A percentile compares a stretch with the other conserved stretches of the same genome.
Conservation (phyloP, 1,139 yeast genomes). For the Suhomyces choctaworum region DNA sequence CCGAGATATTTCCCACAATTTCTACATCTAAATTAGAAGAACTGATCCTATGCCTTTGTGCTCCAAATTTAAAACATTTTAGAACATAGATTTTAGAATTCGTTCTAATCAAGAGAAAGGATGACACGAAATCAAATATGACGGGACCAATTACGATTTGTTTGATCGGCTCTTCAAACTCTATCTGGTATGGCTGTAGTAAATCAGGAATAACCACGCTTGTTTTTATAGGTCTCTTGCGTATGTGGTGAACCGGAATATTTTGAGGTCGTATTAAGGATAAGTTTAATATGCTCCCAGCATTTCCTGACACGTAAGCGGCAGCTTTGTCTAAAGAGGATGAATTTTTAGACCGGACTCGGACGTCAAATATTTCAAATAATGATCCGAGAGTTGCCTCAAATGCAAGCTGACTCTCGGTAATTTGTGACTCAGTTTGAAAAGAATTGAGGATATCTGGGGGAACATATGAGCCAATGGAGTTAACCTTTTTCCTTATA, state of each 20-base stretch:
- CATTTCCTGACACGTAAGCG: slow-evolving; percentile 37
- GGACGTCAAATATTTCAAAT: slow-evolving; percentile 23
- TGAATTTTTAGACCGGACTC: slow-evolving; percentile 17
- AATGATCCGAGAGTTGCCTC: slow-evolving; percentile 40
- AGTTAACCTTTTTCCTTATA: too few relatives aligned
- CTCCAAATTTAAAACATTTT: slow-evolving; percentile 16
- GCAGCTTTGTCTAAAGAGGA: slow-evolving; percentile 21
- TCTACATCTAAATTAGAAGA: slow-evolving; percentile 18
- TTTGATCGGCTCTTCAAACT: slow-evolving; percentile 36
- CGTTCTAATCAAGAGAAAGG: slow-evolving; percentile 30
- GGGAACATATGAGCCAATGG: slow-evolving; percentile 23
- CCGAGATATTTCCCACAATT: slow-evolving; percentile 24
- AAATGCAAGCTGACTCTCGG: slow-evolving; percentile 31
- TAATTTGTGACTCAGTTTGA: slow-evolving; percentile 24
- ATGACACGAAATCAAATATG: slow-evolving; percentile 19
- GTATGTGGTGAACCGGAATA: neutral
- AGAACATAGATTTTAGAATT: slow-evolving; percentile 27
- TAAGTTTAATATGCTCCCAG: slow-evolving; percentile 31
- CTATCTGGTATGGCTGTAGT: slow-evolving; percentile 23
- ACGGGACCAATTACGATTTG: slow-evolving; percentile 36
- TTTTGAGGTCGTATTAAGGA: slow-evolving; percentile 17
- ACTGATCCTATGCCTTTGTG: slow-evolving; percentile 3
- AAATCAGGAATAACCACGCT: slow-evolving; percentile 12
- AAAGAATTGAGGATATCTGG: slow-evolving; percentile 25
- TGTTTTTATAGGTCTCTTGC: neutral